Evolutionary conservation across 352 stramenopile species (phyloP), one percentile per base, ranked within the genome.

Genomic region (Pythium brachiatum): DNA sequence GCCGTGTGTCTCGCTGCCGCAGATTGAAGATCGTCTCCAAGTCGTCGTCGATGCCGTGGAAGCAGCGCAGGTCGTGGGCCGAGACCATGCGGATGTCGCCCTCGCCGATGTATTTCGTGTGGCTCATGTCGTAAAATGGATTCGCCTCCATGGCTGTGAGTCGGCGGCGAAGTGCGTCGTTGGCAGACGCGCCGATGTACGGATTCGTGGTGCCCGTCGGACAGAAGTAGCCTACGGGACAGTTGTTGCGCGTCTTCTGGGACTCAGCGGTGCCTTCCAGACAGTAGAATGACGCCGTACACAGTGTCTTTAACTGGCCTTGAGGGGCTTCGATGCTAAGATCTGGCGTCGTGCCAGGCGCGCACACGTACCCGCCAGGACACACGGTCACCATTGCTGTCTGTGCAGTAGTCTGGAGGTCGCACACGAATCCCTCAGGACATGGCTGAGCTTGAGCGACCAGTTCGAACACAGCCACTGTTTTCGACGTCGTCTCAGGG

Each of bases 381-480:
- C 96, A 99, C 18, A 75, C 71, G 26, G 91, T 69, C 7, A 76
- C 77, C 20, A 88, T 81, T 7, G 85, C 90, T 7, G 69, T 88
- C 21, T 89, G 77, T 1, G 91, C 79, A 4, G 88, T 97, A 0
- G 96, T 98, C 5, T 64, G 71, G 66, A 97, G 78, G 62, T 98
- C 94, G 55, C 97, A 99, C 20, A 99, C 88, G 57, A 96, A 99
- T 7, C 94, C 96, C 75, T 98, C 89, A 0, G 87, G 81, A 72
- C 96, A 99, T 20, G 95, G 75, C 55, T 97, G 89, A 12, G 92
- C 89, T 69, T 98, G 83, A 0, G 89, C 58, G 15, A 92, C 78
- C 0, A 76, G 34, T 25, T 78, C 67, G 1, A 26, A 48, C 1
- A 54, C 43, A 15, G 48, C n/a, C n/a, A 21, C 15, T 4, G 20